A percentile compares a stretch with the other conserved stretches of the same genome.
These are phyloP conservation scores for Penicillium expansum DNA, from an alignment of 2,329 filamentous ascomycete genomes.

Conservation along the genomic window DNA sequence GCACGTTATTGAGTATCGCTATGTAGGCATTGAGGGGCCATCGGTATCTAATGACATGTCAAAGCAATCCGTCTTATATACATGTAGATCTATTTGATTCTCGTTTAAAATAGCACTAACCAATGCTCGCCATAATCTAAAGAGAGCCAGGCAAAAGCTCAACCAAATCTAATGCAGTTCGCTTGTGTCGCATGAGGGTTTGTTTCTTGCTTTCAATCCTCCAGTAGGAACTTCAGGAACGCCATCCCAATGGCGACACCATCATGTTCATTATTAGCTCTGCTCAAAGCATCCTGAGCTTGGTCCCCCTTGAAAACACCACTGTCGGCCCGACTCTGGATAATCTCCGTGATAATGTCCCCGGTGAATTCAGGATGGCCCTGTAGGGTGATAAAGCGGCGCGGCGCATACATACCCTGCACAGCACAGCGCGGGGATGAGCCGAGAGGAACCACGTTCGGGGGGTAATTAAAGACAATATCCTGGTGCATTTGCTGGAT, in stretches of 20 bases:
- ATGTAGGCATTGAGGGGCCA: neutral
- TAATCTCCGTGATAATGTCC: conserved; percentile 67
- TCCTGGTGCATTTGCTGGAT: conserved; percentile 87
- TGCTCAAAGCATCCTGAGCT: conserved; percentile 65
- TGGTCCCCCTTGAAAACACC: conserved; percentile 70
- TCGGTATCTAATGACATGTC: neutral
- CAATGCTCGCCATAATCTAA: neutral
- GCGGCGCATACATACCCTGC: conserved; percentile 74
- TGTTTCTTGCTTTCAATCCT: conserved; percentile 35
- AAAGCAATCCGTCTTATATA: neutral
- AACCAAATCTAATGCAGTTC: neutral
- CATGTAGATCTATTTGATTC: neutral
- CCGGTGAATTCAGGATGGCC: conserved; percentile 81
- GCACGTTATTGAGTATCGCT: neutral
- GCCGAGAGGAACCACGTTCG: conserved; percentile 61
- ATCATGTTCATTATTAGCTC: conserved; percentile 69
- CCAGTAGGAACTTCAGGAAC: conserved; percentile 73
- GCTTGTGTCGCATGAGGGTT: neutral
- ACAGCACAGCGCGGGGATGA: conserved; percentile 65
- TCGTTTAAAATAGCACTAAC: neutral
- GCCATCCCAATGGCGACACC: conserved; percentile 70
- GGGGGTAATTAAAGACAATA: conserved; percentile 64
- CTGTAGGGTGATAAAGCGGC: conserved; percentile 71
- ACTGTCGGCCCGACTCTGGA: conserved; percentile 60
- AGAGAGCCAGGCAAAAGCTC: neutral